These are phyloP conservation scores for Tetrapisispora taiwanensis DNA, from an alignment of 805 yeast species.

Conservation along the genomic window DNA sequence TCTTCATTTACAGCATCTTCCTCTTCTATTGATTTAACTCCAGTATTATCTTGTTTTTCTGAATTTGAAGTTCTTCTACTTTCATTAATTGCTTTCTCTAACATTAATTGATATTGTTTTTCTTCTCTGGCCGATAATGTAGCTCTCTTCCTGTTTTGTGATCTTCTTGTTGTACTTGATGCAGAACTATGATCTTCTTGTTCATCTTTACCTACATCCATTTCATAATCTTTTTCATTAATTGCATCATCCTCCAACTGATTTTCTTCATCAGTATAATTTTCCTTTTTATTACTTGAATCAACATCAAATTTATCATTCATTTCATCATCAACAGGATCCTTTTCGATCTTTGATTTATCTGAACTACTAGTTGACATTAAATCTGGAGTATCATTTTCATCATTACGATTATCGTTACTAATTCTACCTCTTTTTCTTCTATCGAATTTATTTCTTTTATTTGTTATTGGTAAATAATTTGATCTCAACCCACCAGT, in stretches of 20 bases:
- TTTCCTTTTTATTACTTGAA: no score
- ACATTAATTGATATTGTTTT: conserved; percentile 34
- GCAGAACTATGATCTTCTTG: conserved; percentile 9
- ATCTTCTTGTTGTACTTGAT: conserved; percentile 6
- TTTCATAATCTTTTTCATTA: background rate
- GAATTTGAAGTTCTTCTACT: conserved; percentile 30
- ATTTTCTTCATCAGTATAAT: background rate
- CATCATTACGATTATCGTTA: background rate
- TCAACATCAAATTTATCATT: background rate
- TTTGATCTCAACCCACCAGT: conserved; percentile 18
- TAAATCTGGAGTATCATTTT: background rate
- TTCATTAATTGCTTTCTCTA: conserved; percentile 34
- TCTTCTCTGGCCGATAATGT: conserved; percentile 34
- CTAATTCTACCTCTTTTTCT: conserved; percentile 7
- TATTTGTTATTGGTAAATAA: conserved; percentile 34
- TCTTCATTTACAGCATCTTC: background rate
- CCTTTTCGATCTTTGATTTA: background rate
- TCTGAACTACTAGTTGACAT: background rate
- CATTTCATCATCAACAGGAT: no score
- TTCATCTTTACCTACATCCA: background rate
- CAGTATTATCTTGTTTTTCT: conserved; percentile 6
- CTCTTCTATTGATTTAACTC: background rate
- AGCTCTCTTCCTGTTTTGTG: conserved; percentile 30
- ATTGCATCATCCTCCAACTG: background rate
- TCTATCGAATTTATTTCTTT: conserved; percentile 25